Base-by-base conservation (phyloP, 2,329 filamentous ascomycete genomes). In the Teratosphaeria gauchensis region DNA sequence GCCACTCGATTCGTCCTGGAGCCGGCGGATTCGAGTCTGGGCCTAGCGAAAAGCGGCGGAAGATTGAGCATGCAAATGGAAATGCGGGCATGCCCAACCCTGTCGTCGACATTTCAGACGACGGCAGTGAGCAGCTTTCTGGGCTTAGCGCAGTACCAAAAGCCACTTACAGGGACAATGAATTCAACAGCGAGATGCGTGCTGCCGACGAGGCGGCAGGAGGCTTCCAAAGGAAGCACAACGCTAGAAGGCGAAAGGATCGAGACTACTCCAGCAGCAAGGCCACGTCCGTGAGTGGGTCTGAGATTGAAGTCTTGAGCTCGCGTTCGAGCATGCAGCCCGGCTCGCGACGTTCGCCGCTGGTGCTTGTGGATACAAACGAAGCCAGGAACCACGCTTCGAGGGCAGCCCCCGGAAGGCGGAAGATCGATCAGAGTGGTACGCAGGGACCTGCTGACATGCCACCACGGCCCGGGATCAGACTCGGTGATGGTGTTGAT, bases 21-120 rank as follows among this genome's bases (percentile, higher is more conserved):
- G 42, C 42, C 8, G 42, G 21, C n/a, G n/a, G 42, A 11, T 24
- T 21, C 21, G 42, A 48, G 42, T 48, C 42, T 48, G 42, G 16
- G 16, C 42, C 42, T 48, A 8, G 16, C 42, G 24, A 16, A 2
- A 59, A 57, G 28, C 56, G 54, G 51, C 54, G 24, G 31, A 59
- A 57, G 42, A 52, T 21, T 9, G n/a, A 14, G 14, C 35, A 54
- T 21, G 33, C 14, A 5, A 30, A 35, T 16, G 21, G 8, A 8
- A 24, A 12, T 4, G 42, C 24, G 9, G 33, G 32, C 2, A 21
- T 58, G 30, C 19, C 21, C 24, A 53, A 53, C 33, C 38, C 54
- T 33, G 19, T 42, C 5, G 32, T 60, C 11, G 58, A 58, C n/a
- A 35, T 60, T n/a, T 53, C 51, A 19, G 51, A 51, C 16, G 31